These are phyloP conservation scores for Letharia columbiana DNA, from an alignment of 495 filamentous ascomycete genomes.

Conservation along the genomic window DNA sequence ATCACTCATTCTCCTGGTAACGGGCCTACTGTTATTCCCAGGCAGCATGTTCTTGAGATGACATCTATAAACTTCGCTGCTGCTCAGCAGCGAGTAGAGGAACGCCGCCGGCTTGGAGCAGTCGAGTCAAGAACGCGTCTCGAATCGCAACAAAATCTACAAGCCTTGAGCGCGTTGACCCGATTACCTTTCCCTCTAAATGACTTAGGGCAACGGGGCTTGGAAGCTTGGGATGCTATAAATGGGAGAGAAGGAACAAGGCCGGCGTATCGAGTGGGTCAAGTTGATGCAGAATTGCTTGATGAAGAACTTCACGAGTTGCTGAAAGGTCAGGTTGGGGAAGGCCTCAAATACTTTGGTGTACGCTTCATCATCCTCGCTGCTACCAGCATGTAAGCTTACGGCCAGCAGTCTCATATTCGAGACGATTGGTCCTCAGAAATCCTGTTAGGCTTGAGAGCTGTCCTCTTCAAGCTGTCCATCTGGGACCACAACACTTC, in stretches of 20 bases:
- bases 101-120: slow-evolving; percentile 66
- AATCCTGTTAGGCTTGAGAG: slow-evolving; percentile 67
- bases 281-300: slow-evolving; percentile 91
- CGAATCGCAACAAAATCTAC: slow-evolving; percentile 41
- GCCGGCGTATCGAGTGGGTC: slow-evolving; percentile 87
- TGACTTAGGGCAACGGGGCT: slow-evolving; percentile 45
- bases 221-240: slow-evolving; percentile 60
- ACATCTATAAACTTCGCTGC: slow-evolving; percentile 70
- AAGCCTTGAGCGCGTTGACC: slow-evolving; percentile 32
- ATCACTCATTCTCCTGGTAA: neutral
- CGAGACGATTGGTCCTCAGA: slow-evolving; percentile 80
- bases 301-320: slow-evolving; percentile 88
- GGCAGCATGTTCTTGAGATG: slow-evolving; percentile 47
- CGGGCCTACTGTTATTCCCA: no score
- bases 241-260: slow-evolving; percentile 67
- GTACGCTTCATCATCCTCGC: slow-evolving; percentile 32
- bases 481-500: slow-evolving; percentile 95
- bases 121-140: slow-evolving; percentile 48
- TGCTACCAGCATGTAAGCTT: neutral
- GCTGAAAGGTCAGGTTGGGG: slow-evolving; percentile 77
- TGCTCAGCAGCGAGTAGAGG: slow-evolving; percentile 73
- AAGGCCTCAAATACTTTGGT: slow-evolving; percentile 81
- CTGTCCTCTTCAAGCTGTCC: slow-evolving; percentile 82
- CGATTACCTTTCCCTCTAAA: slow-evolving; percentile 58
- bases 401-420: slow-evolving; percentile 42